A percentile compares a stretch with the other conserved stretches of the same genome.
phyloP scores from a whole-genome alignment of 2,329 filamentous ascomycete genomes.

The Colletotrichum cordylinicola region DNA sequence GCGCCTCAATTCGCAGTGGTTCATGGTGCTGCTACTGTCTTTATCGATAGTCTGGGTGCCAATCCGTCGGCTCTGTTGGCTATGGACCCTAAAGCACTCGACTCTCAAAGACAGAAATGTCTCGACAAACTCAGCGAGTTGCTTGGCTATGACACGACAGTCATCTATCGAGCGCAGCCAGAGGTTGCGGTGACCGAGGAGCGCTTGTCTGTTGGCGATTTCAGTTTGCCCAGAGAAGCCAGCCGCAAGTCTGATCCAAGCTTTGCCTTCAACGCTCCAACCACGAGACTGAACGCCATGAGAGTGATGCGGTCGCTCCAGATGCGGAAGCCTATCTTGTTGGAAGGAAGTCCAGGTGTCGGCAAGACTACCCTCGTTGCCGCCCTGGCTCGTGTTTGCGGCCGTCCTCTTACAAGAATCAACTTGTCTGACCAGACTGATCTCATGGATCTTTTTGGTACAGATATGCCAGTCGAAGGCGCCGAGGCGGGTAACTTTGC shows the following conservation, averaged over 20 bases:
- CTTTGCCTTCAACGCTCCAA: constrained; percentile 87
- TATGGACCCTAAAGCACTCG: constrained; percentile 71
- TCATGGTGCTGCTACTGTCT: constrained; percentile 94
- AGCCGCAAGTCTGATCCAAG: constrained; percentile 57
- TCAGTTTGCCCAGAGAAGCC: constrained; percentile 65
- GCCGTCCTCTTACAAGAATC: constrained; percentile 86
- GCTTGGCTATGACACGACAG: constrained; percentile 64
- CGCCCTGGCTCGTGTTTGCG: constrained; percentile 80
- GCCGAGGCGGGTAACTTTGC: constrained; percentile 88
- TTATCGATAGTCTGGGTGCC: constrained; percentile 92
- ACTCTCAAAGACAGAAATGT: constrained; percentile 75
- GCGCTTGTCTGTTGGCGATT: constrained; percentile 73
- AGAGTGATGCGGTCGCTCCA: constrained; percentile 88
- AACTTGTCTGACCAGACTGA: constrained; percentile 98
- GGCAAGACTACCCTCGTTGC: constrained; percentile 95
- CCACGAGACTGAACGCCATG: constrained; percentile 89
- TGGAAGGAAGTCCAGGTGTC: constrained; percentile 97
- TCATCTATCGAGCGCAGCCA: constrained; percentile 70
- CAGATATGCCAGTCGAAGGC: constrained; percentile 94
- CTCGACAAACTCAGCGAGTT: constrained; percentile 74
- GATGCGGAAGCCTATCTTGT: constrained; percentile 85
- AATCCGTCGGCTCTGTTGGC: constrained; percentile 90
- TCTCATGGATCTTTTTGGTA: constrained; percentile 95
- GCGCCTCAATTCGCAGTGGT: constrained; percentile 59
- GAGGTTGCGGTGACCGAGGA: constrained; percentile 60